These are phyloP conservation scores for Colletotrichum karsti DNA, from an alignment of 2,329 filamentous ascomycete genomes.

Conservation along the genomic window DNA sequence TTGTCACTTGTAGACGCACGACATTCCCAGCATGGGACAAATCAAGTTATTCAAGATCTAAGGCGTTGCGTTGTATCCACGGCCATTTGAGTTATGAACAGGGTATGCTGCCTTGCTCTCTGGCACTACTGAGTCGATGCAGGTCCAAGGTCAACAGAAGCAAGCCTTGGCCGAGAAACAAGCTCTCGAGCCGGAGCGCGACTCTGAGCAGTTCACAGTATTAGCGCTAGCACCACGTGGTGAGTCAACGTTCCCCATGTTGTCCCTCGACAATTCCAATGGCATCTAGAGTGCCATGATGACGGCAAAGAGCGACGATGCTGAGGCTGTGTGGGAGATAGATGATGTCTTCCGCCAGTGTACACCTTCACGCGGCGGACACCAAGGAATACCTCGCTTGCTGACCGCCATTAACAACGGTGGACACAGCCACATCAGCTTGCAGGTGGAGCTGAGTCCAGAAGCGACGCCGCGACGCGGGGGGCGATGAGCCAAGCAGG, in stretches of 20 bases:
- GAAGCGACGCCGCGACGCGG: background rate
- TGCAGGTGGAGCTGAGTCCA: background rate
- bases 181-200: background rate
- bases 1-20: conserved; percentile 26
- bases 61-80: background rate
- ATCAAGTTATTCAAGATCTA: conserved; percentile 15
- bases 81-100: background rate
- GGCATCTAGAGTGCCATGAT: background rate
- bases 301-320: background rate
- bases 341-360: background rate
- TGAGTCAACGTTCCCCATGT: background rate
- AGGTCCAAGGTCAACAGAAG: background rate
- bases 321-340: background rate
- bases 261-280: background rate
- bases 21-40: conserved; percentile 25
- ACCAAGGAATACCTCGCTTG: background rate
- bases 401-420: background rate
- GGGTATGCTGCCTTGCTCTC: background rate
- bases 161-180: background rate
- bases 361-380: background rate
- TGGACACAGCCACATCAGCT: conserved; percentile 14
- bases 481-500: conserved; percentile 17
- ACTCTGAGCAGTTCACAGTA: background rate
- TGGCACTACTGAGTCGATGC: background rate
- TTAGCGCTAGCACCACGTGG: background rate